phyloP scores from a whole-genome alignment of 2,329 filamentous ascomycete species.

The Aulographum hederae region DNA sequence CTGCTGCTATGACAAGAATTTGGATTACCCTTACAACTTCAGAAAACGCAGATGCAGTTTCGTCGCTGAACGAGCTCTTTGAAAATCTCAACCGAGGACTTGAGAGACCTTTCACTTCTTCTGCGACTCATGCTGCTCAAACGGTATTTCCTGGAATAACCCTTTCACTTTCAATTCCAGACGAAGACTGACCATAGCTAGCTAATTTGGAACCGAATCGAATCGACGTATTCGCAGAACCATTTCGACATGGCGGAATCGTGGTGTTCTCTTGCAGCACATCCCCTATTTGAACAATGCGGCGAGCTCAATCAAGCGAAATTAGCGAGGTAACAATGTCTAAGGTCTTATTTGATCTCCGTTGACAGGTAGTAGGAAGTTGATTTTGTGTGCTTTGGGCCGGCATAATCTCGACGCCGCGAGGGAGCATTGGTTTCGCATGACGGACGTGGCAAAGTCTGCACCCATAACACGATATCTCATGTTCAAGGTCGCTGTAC shows the following conservation, averaged over 20 bases:
- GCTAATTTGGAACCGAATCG: constrained; percentile 70
- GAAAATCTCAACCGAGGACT: constrained; percentile 28
- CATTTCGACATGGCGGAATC: constrained; percentile 36
- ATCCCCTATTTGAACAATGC: constrained; percentile 45
- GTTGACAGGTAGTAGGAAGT: constrained; percentile 36
- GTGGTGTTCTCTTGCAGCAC: constrained; percentile 57
- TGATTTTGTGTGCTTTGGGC: constrained; percentile 51
- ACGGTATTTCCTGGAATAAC: too few relatives aligned
- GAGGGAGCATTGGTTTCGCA: constrained; percentile 34
- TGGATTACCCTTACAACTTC: constrained; percentile 41
- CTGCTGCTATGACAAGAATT: constrained; percentile 46
- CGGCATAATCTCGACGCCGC: constrained; percentile 36
- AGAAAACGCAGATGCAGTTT: constrained; percentile 13
- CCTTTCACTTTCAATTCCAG: too few relatives aligned
- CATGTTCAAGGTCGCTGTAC: constrained; percentile 55
- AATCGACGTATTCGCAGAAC: constrained; percentile 34
- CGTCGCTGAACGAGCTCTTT: constrained; percentile 22
- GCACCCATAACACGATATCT: constrained; percentile 54
- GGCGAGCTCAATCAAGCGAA: constrained; percentile 50
- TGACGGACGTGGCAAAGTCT: constrained; percentile 38
- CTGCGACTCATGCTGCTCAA: constrained; percentile 48
- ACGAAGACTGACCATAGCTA: too few relatives aligned
- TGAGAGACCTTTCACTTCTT: constrained; percentile 31
- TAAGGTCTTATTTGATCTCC: constrained; percentile 3
- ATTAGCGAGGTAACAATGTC: constrained; percentile 38